These are phyloP conservation scores for Naegleria lovaniensis DNA, from an alignment of 208 protist species.

Conservation along the genomic window DNA sequence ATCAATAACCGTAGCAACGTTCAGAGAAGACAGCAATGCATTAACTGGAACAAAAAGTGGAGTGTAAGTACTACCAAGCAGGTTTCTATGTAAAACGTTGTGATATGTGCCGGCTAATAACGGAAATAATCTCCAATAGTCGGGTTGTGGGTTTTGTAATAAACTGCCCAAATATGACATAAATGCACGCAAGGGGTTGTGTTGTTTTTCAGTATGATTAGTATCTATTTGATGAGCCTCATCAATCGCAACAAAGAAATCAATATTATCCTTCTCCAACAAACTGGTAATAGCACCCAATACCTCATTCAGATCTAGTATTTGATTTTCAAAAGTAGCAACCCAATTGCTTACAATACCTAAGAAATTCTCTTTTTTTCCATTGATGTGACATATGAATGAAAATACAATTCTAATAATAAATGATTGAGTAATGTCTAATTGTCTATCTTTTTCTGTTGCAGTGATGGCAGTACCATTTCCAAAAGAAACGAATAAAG, in stretches of 20 bases:
- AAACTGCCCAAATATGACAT: neutral
- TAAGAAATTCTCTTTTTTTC: neutral
- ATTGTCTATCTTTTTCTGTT: neutral
- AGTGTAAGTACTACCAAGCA: neutral
- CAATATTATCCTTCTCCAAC: neutral
- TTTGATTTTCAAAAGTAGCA: neutral
- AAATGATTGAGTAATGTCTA: neutral
- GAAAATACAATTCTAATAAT: neutral
- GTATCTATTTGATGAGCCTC: neutral
- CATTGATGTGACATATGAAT: neutral
- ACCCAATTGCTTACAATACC: neutral
- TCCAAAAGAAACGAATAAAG: neutral
- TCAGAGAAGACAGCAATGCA: neutral
- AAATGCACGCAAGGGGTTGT: neutral
- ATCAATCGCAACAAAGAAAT: neutral
- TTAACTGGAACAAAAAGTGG: neutral
- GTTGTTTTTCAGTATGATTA: neutral
- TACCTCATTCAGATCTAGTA: neutral
- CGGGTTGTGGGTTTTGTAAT: neutral
- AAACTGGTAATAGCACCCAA: too few species aligned
- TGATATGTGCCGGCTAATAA: neutral
- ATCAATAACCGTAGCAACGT: neutral
- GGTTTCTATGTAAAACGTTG: neutral
- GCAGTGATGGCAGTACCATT: neutral
- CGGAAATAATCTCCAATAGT: neutral